phyloP scores from a whole-genome alignment of 2,329 filamentous ascomycete species.

The Basipetospora sp. region DNA sequence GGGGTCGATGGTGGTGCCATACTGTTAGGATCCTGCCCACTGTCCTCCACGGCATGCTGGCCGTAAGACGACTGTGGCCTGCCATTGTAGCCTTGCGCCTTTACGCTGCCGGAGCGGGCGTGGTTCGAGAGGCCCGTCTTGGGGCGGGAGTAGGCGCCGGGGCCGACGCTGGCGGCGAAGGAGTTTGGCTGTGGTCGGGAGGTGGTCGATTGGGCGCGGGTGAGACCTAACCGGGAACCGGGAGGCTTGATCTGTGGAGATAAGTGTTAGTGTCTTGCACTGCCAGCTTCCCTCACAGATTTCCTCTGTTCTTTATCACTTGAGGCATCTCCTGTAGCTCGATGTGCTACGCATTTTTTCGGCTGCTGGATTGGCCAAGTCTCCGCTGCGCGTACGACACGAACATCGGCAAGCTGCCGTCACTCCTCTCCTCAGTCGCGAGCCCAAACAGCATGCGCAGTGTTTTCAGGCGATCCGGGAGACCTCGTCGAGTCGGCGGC shows the following conservation, averaged over 20 bases:
- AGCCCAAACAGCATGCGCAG: too few species aligned
- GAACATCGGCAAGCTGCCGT: too few species aligned
- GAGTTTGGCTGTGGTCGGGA: slow-evolving; percentile 17
- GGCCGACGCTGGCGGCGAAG: slow-evolving; percentile 44
- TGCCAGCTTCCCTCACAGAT: background rate
- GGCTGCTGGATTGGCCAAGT: too few species aligned
- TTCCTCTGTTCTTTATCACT: background rate
- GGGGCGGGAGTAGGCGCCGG: slow-evolving; percentile 31
- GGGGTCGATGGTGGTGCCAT: slow-evolving; percentile 15
- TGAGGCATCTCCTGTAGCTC: too few species aligned
- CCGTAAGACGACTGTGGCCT: slow-evolving; percentile 26
- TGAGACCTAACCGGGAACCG: slow-evolving; percentile 6
- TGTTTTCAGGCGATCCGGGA: too few species aligned
- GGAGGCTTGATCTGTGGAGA: slow-evolving; percentile 5
- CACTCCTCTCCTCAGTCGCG: too few species aligned
- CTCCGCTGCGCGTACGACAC: too few species aligned
- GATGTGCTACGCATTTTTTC: too few species aligned
- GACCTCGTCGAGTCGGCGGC: too few species aligned
- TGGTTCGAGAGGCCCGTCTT: slow-evolving; percentile 33
- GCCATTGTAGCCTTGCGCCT: slow-evolving; percentile 3
- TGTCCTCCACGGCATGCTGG: slow-evolving; percentile 23
- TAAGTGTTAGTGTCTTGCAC: background rate
- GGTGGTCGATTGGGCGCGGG: slow-evolving; percentile 5
- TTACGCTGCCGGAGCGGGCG: slow-evolving; percentile 31
- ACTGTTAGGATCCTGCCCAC: slow-evolving; percentile 21